Evolutionary conservation across 2,329 filamentous ascomycete genomes (phyloP), one percentile per base, ranked within the genome.

Genomic region (Colletotrichum eremochloae): DNA sequence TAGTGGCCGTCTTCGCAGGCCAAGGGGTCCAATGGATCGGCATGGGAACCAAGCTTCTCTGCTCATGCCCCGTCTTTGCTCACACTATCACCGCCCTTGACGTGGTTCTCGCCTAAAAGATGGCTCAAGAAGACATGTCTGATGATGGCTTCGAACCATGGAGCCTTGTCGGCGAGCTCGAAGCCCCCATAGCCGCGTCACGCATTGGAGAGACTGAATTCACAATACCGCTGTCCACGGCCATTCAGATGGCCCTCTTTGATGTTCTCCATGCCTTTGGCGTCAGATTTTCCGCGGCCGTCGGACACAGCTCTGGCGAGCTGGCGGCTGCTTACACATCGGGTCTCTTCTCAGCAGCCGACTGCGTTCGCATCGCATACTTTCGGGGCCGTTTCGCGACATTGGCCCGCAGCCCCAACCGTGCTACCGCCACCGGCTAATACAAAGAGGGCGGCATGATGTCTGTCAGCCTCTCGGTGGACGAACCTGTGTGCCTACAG

Each of bases 211-310:
- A 18, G 40, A 52, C 63, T 12, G 79, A 81, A 3, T 74, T 88
- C 40, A 82, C 85, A 5, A 81, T 82, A 60, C 78, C 82, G 9
- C 44, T 80, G 3, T 82, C 78, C 63, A 83, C 81, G 8, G 80
- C 80, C 2, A 36, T 84, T 2, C 82, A 83, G 66, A 70, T 83
- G 24, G 79, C 66, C 18, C 67, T 83, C 1, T 75, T 82, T 1
- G 76, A 79, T 31, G 67, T 81, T 1, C 74, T 82, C 15, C 42
- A 24, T 18, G 24, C 33, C 14, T 68, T 58, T 57, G 67, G 72
- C 4, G 64, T 76, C 31, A 20, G 7, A 2, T 68, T 66, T 9
- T 18, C 57, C 15, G 65, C 58, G 20, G 74, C 76, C 50, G 18
- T 75, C 36, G 38, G 76, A 42, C 67, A 78, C 71, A 56, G 71